These are phyloP conservation scores for Phylloporus arenicola DNA, from an alignment of 768 basidiomycete species.

Conservation along the genomic window DNA sequence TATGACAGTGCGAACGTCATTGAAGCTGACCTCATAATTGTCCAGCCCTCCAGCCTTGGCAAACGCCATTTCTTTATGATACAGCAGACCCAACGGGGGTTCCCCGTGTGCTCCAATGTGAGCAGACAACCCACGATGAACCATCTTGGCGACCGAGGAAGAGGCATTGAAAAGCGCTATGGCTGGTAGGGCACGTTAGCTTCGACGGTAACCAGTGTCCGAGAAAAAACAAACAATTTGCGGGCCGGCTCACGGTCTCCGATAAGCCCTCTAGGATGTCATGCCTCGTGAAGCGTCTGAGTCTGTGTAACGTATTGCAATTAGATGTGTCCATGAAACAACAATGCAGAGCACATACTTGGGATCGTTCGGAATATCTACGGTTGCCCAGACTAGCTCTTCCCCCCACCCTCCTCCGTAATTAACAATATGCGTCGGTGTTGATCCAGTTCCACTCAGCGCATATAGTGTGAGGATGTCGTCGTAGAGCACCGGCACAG, in stretches of 20 bases:
- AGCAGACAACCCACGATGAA: conserved; percentile 52
- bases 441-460: conserved; percentile 63
- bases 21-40: conserved; percentile 55
- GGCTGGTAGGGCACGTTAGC: conserved; percentile 33
- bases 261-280: conserved; percentile 55
- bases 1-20: not conserved
- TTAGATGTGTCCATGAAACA: not conserved
- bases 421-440: conserved; percentile 72
- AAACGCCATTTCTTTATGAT: conserved; percentile 71
- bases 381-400: conserved; percentile 59
- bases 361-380: conserved; percentile 60
- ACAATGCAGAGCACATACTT: conserved; percentile 41
- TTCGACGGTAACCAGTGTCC: not conserved
- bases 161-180: conserved; percentile 67
- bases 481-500: conserved; percentile 59
- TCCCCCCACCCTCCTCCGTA: conserved; percentile 72
- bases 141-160: conserved; percentile 62
- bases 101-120: conserved; percentile 76
- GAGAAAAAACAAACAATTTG: conserved; percentile 41
- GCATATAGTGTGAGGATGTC: conserved; percentile 61
- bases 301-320: conserved; percentile 31
- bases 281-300: conserved; percentile 60
- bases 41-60: conserved; percentile 56
- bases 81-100: conserved; percentile 67
- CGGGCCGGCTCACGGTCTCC: conserved; percentile 57